Base-by-base conservation (phyloP, 345 rosid genomes). In the Erodium maritimum region DNA sequence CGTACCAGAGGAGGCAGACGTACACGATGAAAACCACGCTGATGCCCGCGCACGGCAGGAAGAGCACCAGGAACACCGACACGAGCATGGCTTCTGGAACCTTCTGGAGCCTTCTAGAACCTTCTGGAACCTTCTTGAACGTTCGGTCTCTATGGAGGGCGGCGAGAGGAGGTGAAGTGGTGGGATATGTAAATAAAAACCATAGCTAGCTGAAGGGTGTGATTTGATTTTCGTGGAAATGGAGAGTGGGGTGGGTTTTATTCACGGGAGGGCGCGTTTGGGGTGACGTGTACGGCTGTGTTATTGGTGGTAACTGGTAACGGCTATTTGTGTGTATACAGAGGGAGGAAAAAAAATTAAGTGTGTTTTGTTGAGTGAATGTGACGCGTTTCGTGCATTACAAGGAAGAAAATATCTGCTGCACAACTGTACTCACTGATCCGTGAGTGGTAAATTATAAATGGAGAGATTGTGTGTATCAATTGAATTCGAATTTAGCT, bases 1-100 rank as follows among this genome's bases (percentile, higher is more conserved):
- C 61, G 58, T 73, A 81, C 85, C 81, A 73, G n/a, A 90, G 58
- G 58, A 85, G 78, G 54, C 77, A 79, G 23, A 87, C 53, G 59
- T 85, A 85, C 50, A 90, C 65, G 51, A 82, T 21, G 62, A 90
- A 79, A 17, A 83, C 67, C 0, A 71, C 71, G 61, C 86, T 75
- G 85, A 83, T 80, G 61, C 93, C 95, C 0, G 81, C 75, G 33
- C 83, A 79, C 0, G 95, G 90, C 8, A 87, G 67, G n/a, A 80
- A 83, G 5, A 90, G 86, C 18, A 81, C 90, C 60, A 87, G 19
- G 55, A 90, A 77, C 13, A 83, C 77, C 0, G 86, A 76, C 20
- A 68, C 65, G 1, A 87, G 60, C 90, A 85, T 80, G 53, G 14
- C 17, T 11, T 42, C 17, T 3, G 12, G 3, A 7, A 42, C 48